phyloP scores from a whole-genome alignment of 352 stramenopile genomes.

The Globisporangium apiculatum region DNA sequence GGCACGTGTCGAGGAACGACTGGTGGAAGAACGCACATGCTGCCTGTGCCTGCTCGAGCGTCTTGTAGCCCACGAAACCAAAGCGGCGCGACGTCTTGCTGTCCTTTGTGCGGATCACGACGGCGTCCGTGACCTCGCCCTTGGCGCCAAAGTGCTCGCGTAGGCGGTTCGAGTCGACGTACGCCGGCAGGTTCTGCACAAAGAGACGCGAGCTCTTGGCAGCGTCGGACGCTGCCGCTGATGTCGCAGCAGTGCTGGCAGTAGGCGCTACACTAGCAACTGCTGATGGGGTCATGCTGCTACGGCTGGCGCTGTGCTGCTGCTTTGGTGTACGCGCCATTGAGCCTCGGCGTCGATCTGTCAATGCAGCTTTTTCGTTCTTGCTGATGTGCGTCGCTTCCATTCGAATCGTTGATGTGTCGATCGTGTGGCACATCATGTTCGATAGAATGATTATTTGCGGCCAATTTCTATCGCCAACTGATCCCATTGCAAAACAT shows the following conservation, averaged over 20 bases:
- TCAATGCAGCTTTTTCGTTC: neutral
- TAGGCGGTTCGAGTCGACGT: conserved; percentile 67
- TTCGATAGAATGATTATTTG: no score
- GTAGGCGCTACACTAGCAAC: neutral
- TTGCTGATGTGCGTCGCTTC: conserved; percentile 1
- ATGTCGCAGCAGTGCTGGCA: neutral
- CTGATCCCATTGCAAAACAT: no score
- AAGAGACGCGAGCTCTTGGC: conserved; percentile 49
- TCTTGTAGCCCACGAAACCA: conserved; percentile 82
- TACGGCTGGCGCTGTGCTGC: neutral
- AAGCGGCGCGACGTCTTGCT: conserved; percentile 78
- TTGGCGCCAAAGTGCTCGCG: conserved; percentile 69
- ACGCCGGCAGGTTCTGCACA: conserved; percentile 76
- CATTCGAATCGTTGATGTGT: neutral
- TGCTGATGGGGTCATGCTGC: conserved; percentile 1
- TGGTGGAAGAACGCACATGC: conserved; percentile 71
- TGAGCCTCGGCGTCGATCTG: neutral
- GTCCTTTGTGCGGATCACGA: conserved; percentile 87
- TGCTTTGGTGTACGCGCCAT: neutral
- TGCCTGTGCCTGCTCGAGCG: conserved; percentile 40
- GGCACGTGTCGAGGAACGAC: conserved; percentile 89
- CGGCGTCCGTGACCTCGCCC: conserved; percentile 86
- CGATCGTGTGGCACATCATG: no score
- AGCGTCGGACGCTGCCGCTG: neutral
- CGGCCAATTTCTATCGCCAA: no score